Evolutionary conservation across 331 rosid genomes (phyloP).

Genomic region (Malus hybrid): DNA sequence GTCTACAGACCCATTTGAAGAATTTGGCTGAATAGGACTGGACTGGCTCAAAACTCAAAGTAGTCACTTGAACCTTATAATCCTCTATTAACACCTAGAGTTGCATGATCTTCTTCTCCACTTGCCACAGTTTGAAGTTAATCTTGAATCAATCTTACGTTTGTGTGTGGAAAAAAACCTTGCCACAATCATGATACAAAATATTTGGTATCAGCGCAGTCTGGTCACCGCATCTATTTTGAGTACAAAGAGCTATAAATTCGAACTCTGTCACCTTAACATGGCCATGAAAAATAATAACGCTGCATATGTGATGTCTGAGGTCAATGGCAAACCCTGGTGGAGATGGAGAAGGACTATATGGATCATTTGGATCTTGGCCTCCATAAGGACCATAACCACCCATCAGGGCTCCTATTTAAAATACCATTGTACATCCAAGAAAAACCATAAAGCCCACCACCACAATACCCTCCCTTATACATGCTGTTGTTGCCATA

Average conservation of each 20-base stretch:
- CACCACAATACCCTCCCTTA: slow-evolving; percentile 66
- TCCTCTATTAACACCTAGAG: neutral
- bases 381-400: slow-evolving; percentile 89
- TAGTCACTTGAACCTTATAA: neutral
- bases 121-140: neutral
- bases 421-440: slow-evolving; percentile 74
- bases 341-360: slow-evolving; percentile 81
- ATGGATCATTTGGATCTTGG: slow-evolving; percentile 93
- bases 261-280: too few species aligned
- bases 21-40: neutral
- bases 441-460: slow-evolving; percentile 56
- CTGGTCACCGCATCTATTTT: too few species aligned
- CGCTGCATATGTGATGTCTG: too few species aligned
- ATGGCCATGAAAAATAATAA: too few species aligned
- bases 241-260: too few species aligned
- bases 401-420: slow-evolving; percentile 62
- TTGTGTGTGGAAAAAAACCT: neutral
- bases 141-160: neutral
- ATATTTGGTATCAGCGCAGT: neutral
- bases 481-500: slow-evolving; percentile 77
- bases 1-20: neutral
- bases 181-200: neutral
- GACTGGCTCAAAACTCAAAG: neutral
- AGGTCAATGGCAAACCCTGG: slow-evolving; percentile 44
- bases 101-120: neutral